Evolutionary conservation across 1,139 yeast genomes (phyloP).

Genomic region (Yamadazyma taylorii): DNA sequence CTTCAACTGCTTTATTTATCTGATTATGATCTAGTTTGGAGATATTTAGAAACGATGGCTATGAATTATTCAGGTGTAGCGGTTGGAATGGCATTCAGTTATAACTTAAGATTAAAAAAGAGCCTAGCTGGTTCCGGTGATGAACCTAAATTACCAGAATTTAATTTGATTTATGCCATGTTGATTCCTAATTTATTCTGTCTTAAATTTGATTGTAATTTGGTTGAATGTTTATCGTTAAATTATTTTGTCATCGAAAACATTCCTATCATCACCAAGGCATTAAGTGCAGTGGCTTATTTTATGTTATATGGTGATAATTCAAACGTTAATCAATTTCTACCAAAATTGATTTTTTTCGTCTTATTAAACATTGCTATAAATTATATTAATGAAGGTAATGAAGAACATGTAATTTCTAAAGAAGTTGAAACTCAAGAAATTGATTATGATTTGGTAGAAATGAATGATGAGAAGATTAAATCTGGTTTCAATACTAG

Average conservation of each 20-base stretch:
- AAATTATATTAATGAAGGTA: slow-evolving; percentile 30
- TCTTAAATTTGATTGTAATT: slow-evolving; percentile 9
- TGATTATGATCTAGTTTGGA: slow-evolving; percentile 19
- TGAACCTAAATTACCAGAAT: slow-evolving; percentile 35
- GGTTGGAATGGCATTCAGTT: slow-evolving; percentile 30
- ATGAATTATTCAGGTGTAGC: slow-evolving; percentile 38
- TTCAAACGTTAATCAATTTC: slow-evolving; percentile 19
- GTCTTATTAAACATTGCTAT: slow-evolving; percentile 25
- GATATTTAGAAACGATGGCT: slow-evolving; percentile 26
- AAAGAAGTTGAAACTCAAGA: slow-evolving; percentile 21
- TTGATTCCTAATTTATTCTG: slow-evolving; percentile 35
- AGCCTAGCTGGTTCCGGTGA: slow-evolving; percentile 9
- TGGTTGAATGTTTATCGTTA: slow-evolving; percentile 30
- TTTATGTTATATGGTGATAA: slow-evolving; percentile 32
- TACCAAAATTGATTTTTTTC: slow-evolving; percentile 27
- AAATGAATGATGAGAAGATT: slow-evolving; percentile 15
- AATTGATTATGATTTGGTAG: slow-evolving; percentile 17
- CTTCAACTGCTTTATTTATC: slow-evolving; percentile 32
- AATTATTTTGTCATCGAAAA: slow-evolving; percentile 38
- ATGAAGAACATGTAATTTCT: slow-evolving; percentile 16
- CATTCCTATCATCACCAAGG: slow-evolving; percentile 31
- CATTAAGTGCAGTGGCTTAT: slow-evolving; percentile 30
- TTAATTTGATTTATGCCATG: slow-evolving; percentile 37
- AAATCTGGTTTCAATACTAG: slow-evolving; percentile 22
- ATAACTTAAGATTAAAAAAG: slow-evolving; percentile 22